A percentile compares a stretch with the other conserved stretches of the same genome.
Evolutionary conservation across 306 rosid species (phyloP).

Genomic region (Myrica gale): DNA sequence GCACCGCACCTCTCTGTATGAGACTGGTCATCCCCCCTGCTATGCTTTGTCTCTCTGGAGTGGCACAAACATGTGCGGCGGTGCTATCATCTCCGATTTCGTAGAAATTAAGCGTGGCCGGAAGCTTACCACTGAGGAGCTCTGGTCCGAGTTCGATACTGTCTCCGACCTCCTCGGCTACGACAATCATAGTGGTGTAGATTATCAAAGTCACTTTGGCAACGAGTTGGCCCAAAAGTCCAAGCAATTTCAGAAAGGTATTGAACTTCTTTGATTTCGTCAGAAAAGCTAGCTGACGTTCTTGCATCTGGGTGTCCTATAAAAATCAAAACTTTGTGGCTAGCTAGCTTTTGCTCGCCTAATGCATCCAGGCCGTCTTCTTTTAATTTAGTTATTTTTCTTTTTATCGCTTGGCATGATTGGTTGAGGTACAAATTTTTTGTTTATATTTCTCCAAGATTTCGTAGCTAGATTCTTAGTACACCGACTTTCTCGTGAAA

Average conservation of each 20-base stretch:
- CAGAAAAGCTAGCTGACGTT: neutral
- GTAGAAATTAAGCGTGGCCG: slow-evolving; percentile 51
- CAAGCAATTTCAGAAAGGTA: slow-evolving; percentile 20
- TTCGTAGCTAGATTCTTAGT: neutral
- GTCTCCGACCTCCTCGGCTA: slow-evolving; percentile 59
- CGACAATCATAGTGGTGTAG: slow-evolving; percentile 18
- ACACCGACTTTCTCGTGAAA: neutral
- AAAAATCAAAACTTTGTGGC: neutral
- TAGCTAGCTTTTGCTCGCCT: neutral
- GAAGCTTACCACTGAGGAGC: slow-evolving; percentile 33
- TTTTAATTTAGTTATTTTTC: neutral
- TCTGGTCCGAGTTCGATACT: slow-evolving; percentile 68
- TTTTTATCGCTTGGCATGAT: neutral
- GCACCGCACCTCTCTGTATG: neutral
- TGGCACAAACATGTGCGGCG: slow-evolving; percentile 70
- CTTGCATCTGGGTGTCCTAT: neutral
- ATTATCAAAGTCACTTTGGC: neutral
- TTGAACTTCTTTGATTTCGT: neutral
- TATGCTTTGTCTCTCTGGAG: neutral
- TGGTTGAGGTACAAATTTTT: too few species aligned
- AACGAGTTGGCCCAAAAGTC: slow-evolving; percentile 8
- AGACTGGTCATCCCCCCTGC: neutral
- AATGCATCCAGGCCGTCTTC: neutral
- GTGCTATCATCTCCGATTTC: slow-evolving; percentile 80
- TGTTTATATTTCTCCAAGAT: neutral